Evolutionary conservation across 2,329 filamentous ascomycete species (phyloP), one percentile per base, ranked within the genome.

Genomic region (Sclerotinia trifoliorum): DNA sequence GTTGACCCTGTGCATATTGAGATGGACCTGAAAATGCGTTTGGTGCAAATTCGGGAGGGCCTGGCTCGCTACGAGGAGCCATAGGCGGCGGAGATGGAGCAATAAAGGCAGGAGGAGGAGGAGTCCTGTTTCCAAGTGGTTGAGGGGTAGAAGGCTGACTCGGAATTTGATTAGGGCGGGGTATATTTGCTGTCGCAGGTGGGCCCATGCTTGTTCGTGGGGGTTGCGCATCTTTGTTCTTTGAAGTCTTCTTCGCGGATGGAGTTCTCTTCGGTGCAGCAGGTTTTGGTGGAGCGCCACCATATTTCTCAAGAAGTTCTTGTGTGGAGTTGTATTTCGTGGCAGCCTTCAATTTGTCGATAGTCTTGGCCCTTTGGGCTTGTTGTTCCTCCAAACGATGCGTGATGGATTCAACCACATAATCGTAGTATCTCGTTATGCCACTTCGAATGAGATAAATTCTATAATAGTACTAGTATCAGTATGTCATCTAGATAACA

Each of bases 241-340:
- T 65, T 64, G 73, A 73, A 19, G 70, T 62, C 35, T 69, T 71
- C 57, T 75, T 75, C 4, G 71, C 69, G n/a, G 73, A 72, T 42
- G 74, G 72, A 2, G 74, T 71, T 54, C 72, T 71, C 65, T 75
- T 75, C 15, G 48, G 48, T 54, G 66, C 10, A 46, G 68, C 70
- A 66, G 74, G 70, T 55, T 77, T 75, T 10, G 76, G 73, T 66
- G 77, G 68, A 48, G 72, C 73, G 13, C 88, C 91, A 48, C 93
- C 94, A 78, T 99, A 99, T 76, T 98, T 99, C 76, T 98, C 92
- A 15, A 99, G 86, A 69, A 99, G 81, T 77, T 97, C 88, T 76
- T 96, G 88, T 1, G 95, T 99, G 44, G 94, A 95, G 79, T 98
- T 92, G 81, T 97, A 99, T 79, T 92, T 97, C 46, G 95, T 99